Evolutionary conservation across 83 land plant species (phyloP).

Genomic region (Thuja plicata): DNA sequence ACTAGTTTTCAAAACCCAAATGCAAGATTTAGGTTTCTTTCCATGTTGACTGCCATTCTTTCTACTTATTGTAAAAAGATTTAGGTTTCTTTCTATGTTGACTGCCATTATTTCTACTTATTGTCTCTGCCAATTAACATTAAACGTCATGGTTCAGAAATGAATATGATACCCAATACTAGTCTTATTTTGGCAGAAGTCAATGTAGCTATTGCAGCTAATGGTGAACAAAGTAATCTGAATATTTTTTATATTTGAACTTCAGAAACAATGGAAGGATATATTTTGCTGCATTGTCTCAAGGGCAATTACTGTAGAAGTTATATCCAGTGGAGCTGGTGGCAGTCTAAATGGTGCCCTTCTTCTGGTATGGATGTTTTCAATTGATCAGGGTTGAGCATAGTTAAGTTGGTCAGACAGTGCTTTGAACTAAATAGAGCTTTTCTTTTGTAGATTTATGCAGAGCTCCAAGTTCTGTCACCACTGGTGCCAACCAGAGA

Average conservation of each 20-base stretch:
- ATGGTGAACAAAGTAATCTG: background rate
- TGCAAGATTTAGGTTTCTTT: background rate
- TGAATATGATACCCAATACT: no score
- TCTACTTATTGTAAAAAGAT: background rate
- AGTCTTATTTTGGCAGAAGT: background rate
- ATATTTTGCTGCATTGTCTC: conserved; percentile 56
- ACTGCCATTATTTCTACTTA: background rate
- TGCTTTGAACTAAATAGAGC: background rate
- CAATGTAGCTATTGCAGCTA: background rate
- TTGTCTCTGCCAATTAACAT: no score
- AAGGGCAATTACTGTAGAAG: conserved; percentile 58
- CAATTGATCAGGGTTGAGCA: background rate
- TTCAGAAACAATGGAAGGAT: conserved; percentile 71
- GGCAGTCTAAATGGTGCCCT: conserved; percentile 39
- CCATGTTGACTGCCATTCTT: background rate
- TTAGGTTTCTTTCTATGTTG: no score
- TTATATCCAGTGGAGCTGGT: conserved; percentile 39
- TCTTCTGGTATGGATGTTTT: conserved; percentile 36
- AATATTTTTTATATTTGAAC: background rate
- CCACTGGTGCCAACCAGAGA: conserved; percentile 34
- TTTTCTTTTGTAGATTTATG: conserved; percentile 36
- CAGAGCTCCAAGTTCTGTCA: conserved; percentile 46
- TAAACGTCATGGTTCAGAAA: background rate
- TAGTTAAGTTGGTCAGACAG: background rate
- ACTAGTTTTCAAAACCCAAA: background rate